Base-by-base conservation (phyloP, 768 basidiomycete species). In the Chalciporus pseudorubinellus region DNA sequence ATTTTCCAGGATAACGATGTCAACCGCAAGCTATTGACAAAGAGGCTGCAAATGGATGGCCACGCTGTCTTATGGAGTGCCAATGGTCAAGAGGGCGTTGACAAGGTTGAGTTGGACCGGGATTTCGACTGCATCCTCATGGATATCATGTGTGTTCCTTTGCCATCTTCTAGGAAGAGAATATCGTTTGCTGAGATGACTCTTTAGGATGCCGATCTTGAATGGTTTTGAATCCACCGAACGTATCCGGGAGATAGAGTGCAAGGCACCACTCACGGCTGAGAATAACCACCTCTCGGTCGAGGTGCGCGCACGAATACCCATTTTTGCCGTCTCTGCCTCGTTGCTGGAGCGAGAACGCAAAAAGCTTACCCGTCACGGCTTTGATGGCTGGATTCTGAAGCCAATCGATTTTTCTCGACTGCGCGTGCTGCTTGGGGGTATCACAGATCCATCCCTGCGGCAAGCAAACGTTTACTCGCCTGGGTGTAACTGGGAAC, bases 371-470 rank as follows among this genome's bases (percentile, higher is more conserved):
- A 66, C 72, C 8, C 63, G 72, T 12, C 67, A 74, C 41, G 83
- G 88, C 36, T 78, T 90, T 64, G 87, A 90, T 62, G 90, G 89
- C 4, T 93, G 88, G 88, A 80, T 90, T 16, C 70, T 92, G 55
- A 92, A 92, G 67, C 91, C 89, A 0, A 83, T 92, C 57, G 84
- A 90, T 64, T 91, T 89, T 67, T 79, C 81, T 54, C 75, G 89
- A 13, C 74, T 92, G 11, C 67, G 75, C 20, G 61, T 67, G 3
- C 72, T 93, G 28, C 64, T 92, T 19, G 67, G 71, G 11, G 89
- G 87, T 1, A 75, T 89, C 13, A 74, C 72, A 4, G 81, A 89
- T 54, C 62, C 67, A 1, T 53, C 52, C 1, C 79, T 82, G 58
- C 78, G 87, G 21, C 58, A 67, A 24, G 63, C 59, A 7, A 82